Percentiles rank a stretch among this genome's conserved stretches.
These are phyloP conservation scores for Conoideocrella luteorostrata DNA, from an alignment of 2,329 filamentous ascomycete species.

Conservation along the genomic window DNA sequence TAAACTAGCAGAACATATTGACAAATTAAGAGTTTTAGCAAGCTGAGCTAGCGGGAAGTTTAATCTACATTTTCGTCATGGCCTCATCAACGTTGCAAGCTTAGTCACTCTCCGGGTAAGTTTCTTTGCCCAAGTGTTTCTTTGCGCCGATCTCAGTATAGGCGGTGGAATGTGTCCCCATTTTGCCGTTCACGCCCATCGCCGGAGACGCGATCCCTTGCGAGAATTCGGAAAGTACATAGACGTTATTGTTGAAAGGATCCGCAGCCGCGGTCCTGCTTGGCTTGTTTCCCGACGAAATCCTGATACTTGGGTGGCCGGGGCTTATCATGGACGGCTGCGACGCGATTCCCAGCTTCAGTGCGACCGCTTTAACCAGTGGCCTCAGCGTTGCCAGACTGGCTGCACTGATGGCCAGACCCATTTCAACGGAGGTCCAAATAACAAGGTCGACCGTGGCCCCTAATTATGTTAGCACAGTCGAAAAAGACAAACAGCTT, in stretches of 20 bases:
- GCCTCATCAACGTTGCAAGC: no score
- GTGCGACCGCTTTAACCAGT: not conserved
- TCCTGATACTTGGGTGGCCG: not conserved
- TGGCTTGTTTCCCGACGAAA: not conserved
- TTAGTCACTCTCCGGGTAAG: no score
- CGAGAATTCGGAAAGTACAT: slow-evolving; percentile 4
- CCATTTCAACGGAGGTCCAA: slow-evolving; percentile 4
- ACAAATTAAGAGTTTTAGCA: no score
- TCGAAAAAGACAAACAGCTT: no score
- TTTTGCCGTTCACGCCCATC: not conserved
- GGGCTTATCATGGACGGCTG: not conserved
- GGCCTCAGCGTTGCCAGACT: not conserved
- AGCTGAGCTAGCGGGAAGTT: no score
- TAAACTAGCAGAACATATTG: no score
- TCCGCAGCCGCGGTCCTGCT: not conserved
- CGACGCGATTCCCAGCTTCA: not conserved
- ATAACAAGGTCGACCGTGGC: not conserved
- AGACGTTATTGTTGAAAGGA: not conserved
- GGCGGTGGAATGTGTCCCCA: slow-evolving; percentile 6
- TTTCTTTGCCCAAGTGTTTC: not conserved
- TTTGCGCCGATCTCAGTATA: slow-evolving; percentile 12
- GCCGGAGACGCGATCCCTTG: not conserved
- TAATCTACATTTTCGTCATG: no score
- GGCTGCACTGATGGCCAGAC: slow-evolving; percentile 1
- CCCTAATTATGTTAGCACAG: not conserved